These are phyloP conservation scores for Yarrowia hollandica DNA, from an alignment of 805 yeast genomes.

Conservation along the genomic window DNA sequence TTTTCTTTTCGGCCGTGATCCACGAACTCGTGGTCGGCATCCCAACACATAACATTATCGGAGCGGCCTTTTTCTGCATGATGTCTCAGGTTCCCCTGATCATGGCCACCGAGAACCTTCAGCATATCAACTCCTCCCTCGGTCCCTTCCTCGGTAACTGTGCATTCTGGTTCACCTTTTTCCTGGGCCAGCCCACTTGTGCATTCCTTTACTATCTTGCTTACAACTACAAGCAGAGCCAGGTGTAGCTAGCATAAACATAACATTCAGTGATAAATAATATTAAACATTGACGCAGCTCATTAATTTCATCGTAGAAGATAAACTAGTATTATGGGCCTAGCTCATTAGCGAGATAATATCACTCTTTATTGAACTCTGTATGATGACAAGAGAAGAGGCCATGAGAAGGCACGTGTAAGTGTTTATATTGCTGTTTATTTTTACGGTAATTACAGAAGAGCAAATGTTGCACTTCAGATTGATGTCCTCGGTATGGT, in stretches of 20 bases:
- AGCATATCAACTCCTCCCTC: constrained; percentile 45
- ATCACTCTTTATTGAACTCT: no score
- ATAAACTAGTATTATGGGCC: not conserved
- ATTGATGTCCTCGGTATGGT: no score
- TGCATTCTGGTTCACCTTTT: constrained; percentile 49
- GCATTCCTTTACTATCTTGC: constrained; percentile 48
- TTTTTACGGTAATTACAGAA: no score
- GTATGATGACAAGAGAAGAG: not conserved
- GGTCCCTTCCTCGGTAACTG: constrained; percentile 44
- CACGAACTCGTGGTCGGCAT: constrained; percentile 51
- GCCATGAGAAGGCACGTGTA: no score
- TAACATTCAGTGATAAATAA: not conserved
- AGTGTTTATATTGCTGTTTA: no score
- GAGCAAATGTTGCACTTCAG: no score
- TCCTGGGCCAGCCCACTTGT: constrained; percentile 50
- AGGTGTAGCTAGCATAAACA: constrained; percentile 31
- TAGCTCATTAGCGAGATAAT: constrained; percentile 2
- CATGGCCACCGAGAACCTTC: constrained; percentile 45
- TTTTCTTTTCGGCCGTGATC: constrained; percentile 48
- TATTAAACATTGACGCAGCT: no score
- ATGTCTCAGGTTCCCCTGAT: constrained; percentile 48
- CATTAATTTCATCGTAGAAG: not conserved
- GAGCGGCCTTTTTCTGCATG: constrained; percentile 49
- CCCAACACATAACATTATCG: constrained; percentile 50
- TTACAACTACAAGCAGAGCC: constrained; percentile 43